Evolutionary conservation across 306 rosid species (phyloP).

Genomic region (Vigna radiata): DNA sequence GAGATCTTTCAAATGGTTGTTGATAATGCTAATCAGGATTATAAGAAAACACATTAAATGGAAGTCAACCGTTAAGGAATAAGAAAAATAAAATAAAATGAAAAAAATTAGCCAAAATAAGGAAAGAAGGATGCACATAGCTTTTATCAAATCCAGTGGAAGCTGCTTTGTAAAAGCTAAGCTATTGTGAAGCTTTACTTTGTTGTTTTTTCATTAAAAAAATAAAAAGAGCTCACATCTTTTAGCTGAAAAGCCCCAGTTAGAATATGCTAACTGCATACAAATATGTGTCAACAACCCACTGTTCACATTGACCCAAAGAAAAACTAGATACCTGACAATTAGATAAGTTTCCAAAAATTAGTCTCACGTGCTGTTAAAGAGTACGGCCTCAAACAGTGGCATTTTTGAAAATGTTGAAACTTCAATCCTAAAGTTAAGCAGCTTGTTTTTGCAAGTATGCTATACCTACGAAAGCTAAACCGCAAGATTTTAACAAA

Average conservation of each 20-base stretch:
- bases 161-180: slow-evolving; percentile 25
- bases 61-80: slow-evolving; percentile 46
- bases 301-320: slow-evolving; percentile 13
- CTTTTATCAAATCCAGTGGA: not conserved
- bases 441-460: slow-evolving; percentile 16
- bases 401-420: slow-evolving; percentile 17
- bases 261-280: slow-evolving; percentile 4
- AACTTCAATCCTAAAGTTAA: slow-evolving; percentile 12
- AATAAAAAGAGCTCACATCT: not conserved
- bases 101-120: slow-evolving; percentile 36
- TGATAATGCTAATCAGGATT: slow-evolving; percentile 48
- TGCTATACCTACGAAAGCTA: slow-evolving; percentile 12
- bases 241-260: slow-evolving; percentile 29
- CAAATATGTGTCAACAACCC: not conserved
- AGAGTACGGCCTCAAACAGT: not conserved
- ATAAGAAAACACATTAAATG: slow-evolving; percentile 41
- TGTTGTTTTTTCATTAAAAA: not conserved
- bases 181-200: slow-evolving; percentile 24
- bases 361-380: slow-evolving; percentile 20
- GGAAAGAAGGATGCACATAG: slow-evolving; percentile 31
- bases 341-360: not conserved
- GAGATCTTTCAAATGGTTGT: slow-evolving; percentile 46
- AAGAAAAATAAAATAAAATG: slow-evolving; percentile 43
- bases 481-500: not conserved
- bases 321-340: slow-evolving; percentile 22